These are phyloP conservation scores for Stephanodiscus minutulus DNA, from an alignment of 108 stramenopile species.

Conservation along the genomic window DNA sequence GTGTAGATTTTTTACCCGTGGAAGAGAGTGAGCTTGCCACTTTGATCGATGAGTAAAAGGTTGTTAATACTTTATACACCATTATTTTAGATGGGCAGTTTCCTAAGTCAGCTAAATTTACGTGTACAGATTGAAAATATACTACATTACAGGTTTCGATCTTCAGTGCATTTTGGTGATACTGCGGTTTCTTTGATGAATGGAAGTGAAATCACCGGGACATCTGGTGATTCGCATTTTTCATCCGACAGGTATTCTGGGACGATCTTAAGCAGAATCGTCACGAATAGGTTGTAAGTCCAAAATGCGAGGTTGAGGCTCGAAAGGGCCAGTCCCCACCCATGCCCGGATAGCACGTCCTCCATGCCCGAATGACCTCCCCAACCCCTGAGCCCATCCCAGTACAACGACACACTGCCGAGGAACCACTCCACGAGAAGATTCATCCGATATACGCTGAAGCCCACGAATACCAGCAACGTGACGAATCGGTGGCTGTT, in stretches of 20 bases:
- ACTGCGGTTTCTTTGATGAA: too few relatives aligned
- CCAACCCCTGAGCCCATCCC: not conserved
- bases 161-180: too few relatives aligned
- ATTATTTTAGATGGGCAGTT: not conserved
- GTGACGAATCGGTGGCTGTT: constrained; percentile 14
- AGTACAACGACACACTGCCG: not conserved
- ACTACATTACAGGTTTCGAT: too few relatives aligned
- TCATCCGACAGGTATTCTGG: not conserved
- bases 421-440: constrained; percentile 17
- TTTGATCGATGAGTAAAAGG: constrained; percentile 16
- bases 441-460: constrained; percentile 15
- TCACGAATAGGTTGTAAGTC: not conserved
- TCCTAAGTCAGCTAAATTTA: too few relatives aligned
- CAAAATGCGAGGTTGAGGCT: not conserved
- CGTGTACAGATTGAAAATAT: too few relatives aligned
- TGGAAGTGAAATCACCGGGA: too few relatives aligned
- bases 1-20: constrained; percentile 54
- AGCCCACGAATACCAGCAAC: constrained; percentile 16
- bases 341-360: not conserved
- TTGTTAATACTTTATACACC: too few relatives aligned
- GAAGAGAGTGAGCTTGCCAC: constrained; percentile 46
- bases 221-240: too few relatives aligned
- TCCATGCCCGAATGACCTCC: not conserved
- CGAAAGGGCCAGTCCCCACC: not conserved
- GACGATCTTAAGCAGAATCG: not conserved